Percentiles rank a stretch among this genome's conserved stretches.
Conservation (phyloP, 768 basidiomycete genomes). For the Xerocomus brunneocitrinus region DNA sequence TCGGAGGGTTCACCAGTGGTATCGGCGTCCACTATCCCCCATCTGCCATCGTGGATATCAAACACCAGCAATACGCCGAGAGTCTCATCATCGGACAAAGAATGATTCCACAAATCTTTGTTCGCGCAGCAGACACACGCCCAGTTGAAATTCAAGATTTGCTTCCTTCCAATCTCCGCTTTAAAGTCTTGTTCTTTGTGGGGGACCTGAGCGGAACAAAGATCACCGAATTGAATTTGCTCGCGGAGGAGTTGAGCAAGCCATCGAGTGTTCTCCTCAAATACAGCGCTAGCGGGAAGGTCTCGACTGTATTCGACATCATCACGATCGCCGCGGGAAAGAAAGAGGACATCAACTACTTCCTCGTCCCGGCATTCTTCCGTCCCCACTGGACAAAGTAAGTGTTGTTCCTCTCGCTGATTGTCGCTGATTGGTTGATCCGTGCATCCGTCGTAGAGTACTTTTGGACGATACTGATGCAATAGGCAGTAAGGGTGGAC, state of each 20-base stretch:
- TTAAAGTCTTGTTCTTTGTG: constrained; percentile 35
- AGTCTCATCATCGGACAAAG: constrained; percentile 36
- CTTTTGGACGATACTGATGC: constrained; percentile 35
- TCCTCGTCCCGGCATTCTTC: constrained; percentile 32
- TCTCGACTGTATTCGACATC: constrained; percentile 30
- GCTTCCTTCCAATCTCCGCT: constrained; percentile 35
- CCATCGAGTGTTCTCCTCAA: constrained; percentile 28
- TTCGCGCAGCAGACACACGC: constrained; percentile 34
- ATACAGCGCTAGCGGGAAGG: constrained; percentile 19
- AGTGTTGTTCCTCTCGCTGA: constrained; percentile 5
- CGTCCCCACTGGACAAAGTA: constrained; percentile 43
- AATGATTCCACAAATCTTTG: constrained; percentile 33
- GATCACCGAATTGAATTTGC: constrained; percentile 15
- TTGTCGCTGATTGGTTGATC: neutral
- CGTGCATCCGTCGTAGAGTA: constrained; percentile 22
- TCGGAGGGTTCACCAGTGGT: constrained; percentile 36
- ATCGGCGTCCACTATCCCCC: constrained; percentile 39
- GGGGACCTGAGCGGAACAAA: constrained; percentile 26
- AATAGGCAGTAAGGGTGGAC: constrained; percentile 28
- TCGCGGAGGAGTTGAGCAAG: constrained; percentile 27
- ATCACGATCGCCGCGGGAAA: constrained; percentile 23
- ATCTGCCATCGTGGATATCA: constrained; percentile 32
- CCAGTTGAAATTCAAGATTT: constrained; percentile 39
- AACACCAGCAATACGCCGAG: constrained; percentile 29
- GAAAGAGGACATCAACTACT: constrained; percentile 33